Evolutionary conservation across 2,329 filamentous ascomycete species (phyloP).

Genomic region (Fusarium clavum): DNA sequence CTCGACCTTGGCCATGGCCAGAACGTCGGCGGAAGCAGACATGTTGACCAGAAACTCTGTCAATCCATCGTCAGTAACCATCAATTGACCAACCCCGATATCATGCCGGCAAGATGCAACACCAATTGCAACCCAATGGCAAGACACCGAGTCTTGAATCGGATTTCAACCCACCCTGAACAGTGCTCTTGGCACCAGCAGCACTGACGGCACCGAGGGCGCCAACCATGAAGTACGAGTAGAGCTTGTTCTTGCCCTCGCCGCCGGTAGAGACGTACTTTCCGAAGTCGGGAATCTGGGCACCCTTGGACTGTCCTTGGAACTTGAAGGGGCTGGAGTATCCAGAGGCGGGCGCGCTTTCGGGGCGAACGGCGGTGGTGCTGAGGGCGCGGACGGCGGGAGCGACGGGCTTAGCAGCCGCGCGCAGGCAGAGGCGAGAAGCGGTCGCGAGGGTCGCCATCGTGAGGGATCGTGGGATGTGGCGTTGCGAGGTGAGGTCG

Average conservation of each 20-base stretch:
- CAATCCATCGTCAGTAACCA: conserved; percentile 45
- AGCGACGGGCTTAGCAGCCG: conserved; percentile 57
- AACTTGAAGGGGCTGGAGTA: conserved; percentile 76
- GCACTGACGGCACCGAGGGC: conserved; percentile 92
- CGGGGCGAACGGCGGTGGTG: conserved; percentile 63
- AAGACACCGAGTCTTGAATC: conserved; percentile 12
- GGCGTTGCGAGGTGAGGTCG: conserved; percentile 44
- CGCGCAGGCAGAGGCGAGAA: conserved; percentile 76
- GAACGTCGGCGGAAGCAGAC: conserved; percentile 97
- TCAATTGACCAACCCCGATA: conserved; percentile 39
- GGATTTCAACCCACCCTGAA: conserved; percentile 81
- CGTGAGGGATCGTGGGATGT: conserved; percentile 47
- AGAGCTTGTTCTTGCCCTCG: conserved; percentile 82
- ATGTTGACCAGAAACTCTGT: conserved; percentile 99
- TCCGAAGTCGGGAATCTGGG: conserved; percentile 87
- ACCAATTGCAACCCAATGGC: conserved; percentile 50
- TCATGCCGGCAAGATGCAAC: conserved; percentile 14
- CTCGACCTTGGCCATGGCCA: conserved; percentile 99
- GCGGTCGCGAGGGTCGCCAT: conserved; percentile 78
- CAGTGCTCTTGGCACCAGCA: conserved; percentile 95
- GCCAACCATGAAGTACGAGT: conserved; percentile 99
- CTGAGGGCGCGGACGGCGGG: conserved; percentile 66
- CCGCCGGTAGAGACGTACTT: conserved; percentile 82
- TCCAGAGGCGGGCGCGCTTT: conserved; percentile 60
- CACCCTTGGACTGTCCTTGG: conserved; percentile 67